A percentile compares a stretch with the other conserved stretches of the same genome.
Evolutionary conservation across 176 grass and related monocot genomes (phyloP).

Genomic region (bread wheat (Triticum aestivum)): IWGSC_CS_RefSeq_v2.1 NC_057813.1:633819969-633820468

Average conservation of each 20-base stretch:
- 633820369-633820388: conserved; percentile 65
- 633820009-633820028: conserved; percentile 53
- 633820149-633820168: conserved; percentile 82
- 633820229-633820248: not conserved
- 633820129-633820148: conserved; percentile 67
- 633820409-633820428: conserved; percentile 69
- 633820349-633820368: conserved; percentile 57
- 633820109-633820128: not conserved
- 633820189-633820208: conserved; percentile 70
- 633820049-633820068: conserved; percentile 26
- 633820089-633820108: conserved; percentile 9
- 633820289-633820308: not conserved
- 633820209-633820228: not conserved
- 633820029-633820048: conserved; percentile 74
- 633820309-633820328: conserved; percentile 54
- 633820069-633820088: not conserved
- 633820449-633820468: conserved; percentile 64
- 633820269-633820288: not conserved
- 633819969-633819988: not conserved
- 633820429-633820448: conserved; percentile 52
- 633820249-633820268: not conserved
- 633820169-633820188: conserved; percentile 55
- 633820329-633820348: conserved; percentile 31
- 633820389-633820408: conserved; percentile 66
- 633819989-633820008: conserved; percentile 22